Percentiles rank a stretch among this genome's conserved stretches.
These are phyloP conservation scores for Aphanomyces astaci DNA, from an alignment of 352 stramenopile genomes.

Conservation along the genomic window DNA sequence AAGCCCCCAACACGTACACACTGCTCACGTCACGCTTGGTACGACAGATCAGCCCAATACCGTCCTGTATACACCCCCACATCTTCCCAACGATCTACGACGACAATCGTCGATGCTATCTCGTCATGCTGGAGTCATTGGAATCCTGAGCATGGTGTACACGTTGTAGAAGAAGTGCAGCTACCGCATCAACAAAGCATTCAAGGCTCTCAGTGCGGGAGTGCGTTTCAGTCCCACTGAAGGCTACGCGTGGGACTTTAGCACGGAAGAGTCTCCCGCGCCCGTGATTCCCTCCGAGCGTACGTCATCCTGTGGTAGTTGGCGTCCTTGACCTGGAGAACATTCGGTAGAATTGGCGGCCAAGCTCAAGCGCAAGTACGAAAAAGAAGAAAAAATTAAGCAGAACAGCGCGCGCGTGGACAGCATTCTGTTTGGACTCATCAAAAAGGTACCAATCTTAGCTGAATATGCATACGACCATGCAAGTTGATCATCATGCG, in stretches of 20 bases:
- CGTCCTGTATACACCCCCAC: not conserved
- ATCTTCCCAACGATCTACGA: not conserved
- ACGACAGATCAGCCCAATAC: too few relatives aligned
- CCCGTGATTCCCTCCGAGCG: conserved; percentile 77
- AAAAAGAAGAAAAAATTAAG: conserved; percentile 81
- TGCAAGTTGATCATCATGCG: not conserved
- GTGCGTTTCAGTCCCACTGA: conserved; percentile 81
- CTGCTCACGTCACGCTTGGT: conserved; percentile 82
- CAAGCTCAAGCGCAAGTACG: conserved; percentile 81
- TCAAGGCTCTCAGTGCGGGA: conserved; percentile 57
- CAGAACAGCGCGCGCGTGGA: conserved; percentile 77
- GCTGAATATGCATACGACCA: not conserved
- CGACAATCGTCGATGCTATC: too few relatives aligned
- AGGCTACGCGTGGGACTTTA: conserved; percentile 84
- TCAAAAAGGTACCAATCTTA: conserved; percentile 54
- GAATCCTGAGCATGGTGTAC: too few relatives aligned
- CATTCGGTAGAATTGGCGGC: conserved; percentile 53
- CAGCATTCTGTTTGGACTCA: conserved; percentile 73
- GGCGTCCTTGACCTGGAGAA: not conserved
- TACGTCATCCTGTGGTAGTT: too few relatives aligned
- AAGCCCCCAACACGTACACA: conserved; percentile 80
- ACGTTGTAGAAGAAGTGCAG: conserved; percentile 72
- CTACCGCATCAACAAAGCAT: conserved; percentile 77
- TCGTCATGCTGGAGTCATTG: too few relatives aligned
- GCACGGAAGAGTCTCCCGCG: conserved; percentile 74